Conservation (phyloP, 139 green algal genomes). For the Trebouxia sp. region DNA sequence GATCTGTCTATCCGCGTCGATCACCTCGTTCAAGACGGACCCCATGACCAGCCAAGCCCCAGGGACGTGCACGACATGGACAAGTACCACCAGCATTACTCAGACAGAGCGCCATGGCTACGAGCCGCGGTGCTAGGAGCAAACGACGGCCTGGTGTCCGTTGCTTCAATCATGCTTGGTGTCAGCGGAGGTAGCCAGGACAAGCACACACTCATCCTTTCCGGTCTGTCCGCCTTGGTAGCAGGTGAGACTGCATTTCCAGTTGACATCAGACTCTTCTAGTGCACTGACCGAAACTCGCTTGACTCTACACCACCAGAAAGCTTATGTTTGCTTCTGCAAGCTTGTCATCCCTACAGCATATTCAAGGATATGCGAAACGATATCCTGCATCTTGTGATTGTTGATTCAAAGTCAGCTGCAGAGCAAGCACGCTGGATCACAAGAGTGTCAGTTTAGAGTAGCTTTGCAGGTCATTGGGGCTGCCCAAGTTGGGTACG, state of each 20-base stretch:
- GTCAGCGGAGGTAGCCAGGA: slow-evolving; percentile 39
- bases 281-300: too few species aligned
- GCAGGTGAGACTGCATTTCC: too few species aligned
- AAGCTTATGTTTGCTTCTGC: too few species aligned
- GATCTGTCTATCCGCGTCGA: neutral
- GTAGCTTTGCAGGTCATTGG: too few species aligned
- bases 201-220: slow-evolving; percentile 52
- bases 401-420: neutral
- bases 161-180: slow-evolving; percentile 72
- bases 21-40: neutral
- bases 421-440: too few species aligned
- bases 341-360: too few species aligned
- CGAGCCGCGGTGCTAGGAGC: slow-evolving; percentile 57
- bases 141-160: slow-evolving; percentile 71
- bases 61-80: neutral
- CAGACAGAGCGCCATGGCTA: slow-evolving; percentile 46
- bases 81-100: slow-evolving; percentile 18
- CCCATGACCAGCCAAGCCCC: slow-evolving; percentile 1
- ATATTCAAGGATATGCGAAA: too few species aligned
- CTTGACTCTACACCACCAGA: too few species aligned
- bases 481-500: too few species aligned
- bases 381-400: too few species aligned
- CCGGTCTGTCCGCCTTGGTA: slow-evolving; percentile 70
- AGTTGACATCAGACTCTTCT: too few species aligned
- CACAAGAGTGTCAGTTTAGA: too few species aligned